Percentiles rank a stretch among this genome's conserved stretches.
Conservation (phyloP, 2,329 filamentous ascomycete species). For the Aspergillus sp. region DNA sequence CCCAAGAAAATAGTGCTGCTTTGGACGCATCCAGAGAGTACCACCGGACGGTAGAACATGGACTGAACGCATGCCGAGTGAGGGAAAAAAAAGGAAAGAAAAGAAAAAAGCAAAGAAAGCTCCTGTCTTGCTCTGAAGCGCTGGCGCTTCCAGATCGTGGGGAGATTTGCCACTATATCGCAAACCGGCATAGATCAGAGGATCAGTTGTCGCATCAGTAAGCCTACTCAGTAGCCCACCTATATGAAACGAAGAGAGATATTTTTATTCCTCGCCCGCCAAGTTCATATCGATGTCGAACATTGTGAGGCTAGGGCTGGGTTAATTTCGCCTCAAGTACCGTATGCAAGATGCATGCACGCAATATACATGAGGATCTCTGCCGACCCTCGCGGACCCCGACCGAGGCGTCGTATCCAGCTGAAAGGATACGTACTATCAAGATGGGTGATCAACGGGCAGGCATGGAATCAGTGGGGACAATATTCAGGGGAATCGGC, state of each 20-base stretch:
- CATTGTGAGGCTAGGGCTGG: neutral
- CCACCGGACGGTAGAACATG: no score
- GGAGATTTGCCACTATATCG: conserved; percentile 24
- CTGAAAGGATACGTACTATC: neutral
- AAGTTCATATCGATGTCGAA: neutral
- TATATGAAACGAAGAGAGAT: conserved; percentile 14
- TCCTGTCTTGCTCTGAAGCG: conserved; percentile 7
- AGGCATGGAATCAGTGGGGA: neutral
- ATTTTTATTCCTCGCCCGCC: conserved; percentile 4
- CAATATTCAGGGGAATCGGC: conserved; percentile 3
- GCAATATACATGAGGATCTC: no score
- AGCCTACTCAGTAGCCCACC: conserved; percentile 10
- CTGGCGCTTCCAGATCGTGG: conserved; percentile 28
- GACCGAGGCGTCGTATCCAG: no score
- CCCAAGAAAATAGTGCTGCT: conserved; percentile 4
- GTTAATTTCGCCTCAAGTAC: no score
- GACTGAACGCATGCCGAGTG: no score
- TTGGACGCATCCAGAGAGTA: no score
- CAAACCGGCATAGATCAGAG: conserved; percentile 14
- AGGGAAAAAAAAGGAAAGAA: no score
- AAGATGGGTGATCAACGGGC: neutral
- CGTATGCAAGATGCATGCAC: no score
- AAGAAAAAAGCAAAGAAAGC: conserved; percentile 7
- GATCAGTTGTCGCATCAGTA: conserved; percentile 16
- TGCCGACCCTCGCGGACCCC: no score